Base-by-base conservation (phyloP, 495 filamentous ascomycete genomes). In the Xylaria curta region DNA sequence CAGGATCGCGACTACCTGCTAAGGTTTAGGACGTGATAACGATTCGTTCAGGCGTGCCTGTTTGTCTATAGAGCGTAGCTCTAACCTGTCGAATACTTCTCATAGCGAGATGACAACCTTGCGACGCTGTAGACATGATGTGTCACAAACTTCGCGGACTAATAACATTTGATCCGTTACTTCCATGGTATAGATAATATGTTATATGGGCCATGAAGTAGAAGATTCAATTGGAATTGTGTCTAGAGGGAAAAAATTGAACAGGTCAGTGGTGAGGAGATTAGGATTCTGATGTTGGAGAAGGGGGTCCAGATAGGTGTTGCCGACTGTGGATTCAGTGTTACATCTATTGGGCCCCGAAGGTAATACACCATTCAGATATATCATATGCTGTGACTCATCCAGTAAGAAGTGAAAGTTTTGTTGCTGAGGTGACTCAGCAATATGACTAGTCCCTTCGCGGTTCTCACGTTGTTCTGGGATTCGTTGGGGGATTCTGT, bases 221-320 rank as follows among this genome's bases (percentile, higher is more conserved):
- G 38, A 44, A 44, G 36, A 26, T 8, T 31, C 61, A 47, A 24
- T 42, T 19, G 61, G 19, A 19, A 47, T 33, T 19, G 61, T 64
- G 42, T 64, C 61, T 10, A 64, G 40, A 2, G 61, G 42, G 40
- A 64, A 64, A 24, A 47, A 47, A 19, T 49, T 64, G 24, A 64
- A 64, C 1, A 64, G 15, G 26, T 47, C 61, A 13, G 42, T 64
- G 21, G 42, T 47, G 42, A 64, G 19, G 24, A 64, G n/a, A 33
- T 47, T 64, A 13, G 42, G 40, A 42, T 42, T 42, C 10, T 42
- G 38, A 42, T 42, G 2, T 42, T 10, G 10, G 9, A 42, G 38
- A 42, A 42, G 38, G 9, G 38, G 38, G 9, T 42, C 38, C 38
- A 42, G 9, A 13, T 42, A 42, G 38, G 38, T 2, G 38, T 42